These are phyloP conservation scores for Apiosordaria backusii DNA, from an alignment of 495 filamentous ascomycete genomes.

Conservation along the genomic window DNA sequence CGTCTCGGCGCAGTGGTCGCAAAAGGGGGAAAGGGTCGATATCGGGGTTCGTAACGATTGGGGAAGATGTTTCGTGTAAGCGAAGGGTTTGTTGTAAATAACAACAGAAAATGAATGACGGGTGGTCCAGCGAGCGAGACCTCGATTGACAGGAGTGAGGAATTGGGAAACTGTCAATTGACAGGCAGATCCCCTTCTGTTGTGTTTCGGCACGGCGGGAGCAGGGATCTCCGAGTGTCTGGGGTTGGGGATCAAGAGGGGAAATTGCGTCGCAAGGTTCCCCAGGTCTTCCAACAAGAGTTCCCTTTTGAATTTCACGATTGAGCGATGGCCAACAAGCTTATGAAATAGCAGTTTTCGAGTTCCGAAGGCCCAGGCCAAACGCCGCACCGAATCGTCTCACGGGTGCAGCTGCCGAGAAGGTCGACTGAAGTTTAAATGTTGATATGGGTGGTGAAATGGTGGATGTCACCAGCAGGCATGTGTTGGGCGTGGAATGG, in stretches of 20 bases:
- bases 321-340: no score
- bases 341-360: no score
- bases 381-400: neutral
- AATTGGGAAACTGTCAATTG: conserved; percentile 6
- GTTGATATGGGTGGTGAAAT: neutral
- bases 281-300: neutral
- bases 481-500: neutral
- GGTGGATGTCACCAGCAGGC: neutral
- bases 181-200: conserved; percentile 14
- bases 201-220: conserved; percentile 20
- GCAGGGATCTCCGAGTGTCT: conserved; percentile 17
- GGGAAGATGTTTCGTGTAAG: neutral
- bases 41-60: neutral
- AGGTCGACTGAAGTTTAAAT: neutral
- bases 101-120: neutral
- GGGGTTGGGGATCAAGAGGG: conserved; percentile 2
- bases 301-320: neutral
- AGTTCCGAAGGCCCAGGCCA: neutral
- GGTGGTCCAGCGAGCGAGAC: neutral
- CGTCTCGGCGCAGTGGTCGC: conserved; percentile 5
- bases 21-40: no score
- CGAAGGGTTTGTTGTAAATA: neutral
- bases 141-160: conserved; percentile 1
- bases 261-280: conserved; percentile 1
- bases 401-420: neutral